Evolutionary conservation across 208 protist species (phyloP), one percentile per base, ranked within the genome.

Genomic region (Histomonas meleagridis): DNA sequence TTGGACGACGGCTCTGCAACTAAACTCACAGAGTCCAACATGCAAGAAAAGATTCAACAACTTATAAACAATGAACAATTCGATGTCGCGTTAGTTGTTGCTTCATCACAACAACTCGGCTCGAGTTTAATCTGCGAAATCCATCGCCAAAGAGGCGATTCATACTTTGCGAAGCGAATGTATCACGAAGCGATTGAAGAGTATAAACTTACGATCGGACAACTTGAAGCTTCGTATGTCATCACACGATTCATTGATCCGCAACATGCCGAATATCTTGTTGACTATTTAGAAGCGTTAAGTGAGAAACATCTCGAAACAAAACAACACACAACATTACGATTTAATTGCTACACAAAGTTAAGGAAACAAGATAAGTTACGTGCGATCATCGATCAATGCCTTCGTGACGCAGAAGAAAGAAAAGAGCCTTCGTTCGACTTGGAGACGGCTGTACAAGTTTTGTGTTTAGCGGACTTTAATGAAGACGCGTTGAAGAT

Each of bases 271-370:
- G 55, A 91, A 43, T 69, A 91, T 16, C 55, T 91, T 28, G 40
- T 65, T 35, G 9, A 43, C 9, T 91, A 91, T 48, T 46, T 91
- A 10, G 86, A 60, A 43, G 53, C 12, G 21, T 46, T 91, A 21
- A 7, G 40, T 9, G 53, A 26, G 48, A 60, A 91, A 35, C n/a
- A 53, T 10, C 16, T 46, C 32, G 38, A 23, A 46, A 91, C 53
- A 2, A 91, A 91, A 32, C n/a, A 91, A 35, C 86, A 91, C 23
- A 91, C 86, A 70, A 91, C 86, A 38, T 32, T 91, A 43, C 49
- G 62, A 3, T 91, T 91, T 9, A 91, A 91, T 26, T 91, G 86
- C 32, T 91, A 91, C 23, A 91, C 86, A 49, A 91, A 91, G 26
- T 26, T 91, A 4, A 40, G 55, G 0, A 65, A 91, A 51, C 23